Percentiles rank a stretch among this genome's conserved stretches.
Evolutionary conservation across 176 grass and related monocot genomes (phyloP).

Genomic region (Paspalum vaginatum): DNA sequence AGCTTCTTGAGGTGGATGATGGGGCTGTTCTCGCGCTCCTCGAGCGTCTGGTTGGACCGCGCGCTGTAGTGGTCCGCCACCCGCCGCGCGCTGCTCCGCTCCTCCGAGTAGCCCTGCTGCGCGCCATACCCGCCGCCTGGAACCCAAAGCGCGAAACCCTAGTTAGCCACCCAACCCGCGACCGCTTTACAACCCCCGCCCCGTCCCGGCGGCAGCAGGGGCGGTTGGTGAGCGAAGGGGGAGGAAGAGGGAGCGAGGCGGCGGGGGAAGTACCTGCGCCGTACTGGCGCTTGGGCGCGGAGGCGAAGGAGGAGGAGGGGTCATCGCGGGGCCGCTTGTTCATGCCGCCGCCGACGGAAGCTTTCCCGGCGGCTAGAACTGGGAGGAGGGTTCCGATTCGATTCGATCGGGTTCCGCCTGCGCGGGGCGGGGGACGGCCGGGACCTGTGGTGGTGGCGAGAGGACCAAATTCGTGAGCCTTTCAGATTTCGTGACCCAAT

Average conservation of each 20-base stretch:
- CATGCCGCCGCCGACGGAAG: slow-evolving; percentile 33
- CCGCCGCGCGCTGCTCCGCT: slow-evolving; percentile 50
- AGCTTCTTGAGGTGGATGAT: slow-evolving; percentile 99
- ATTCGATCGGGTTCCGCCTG: no score
- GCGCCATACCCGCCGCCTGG: slow-evolving; percentile 32
- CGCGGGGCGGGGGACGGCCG: no score
- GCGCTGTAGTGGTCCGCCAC: slow-evolving; percentile 98
- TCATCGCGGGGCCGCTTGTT: slow-evolving; percentile 58
- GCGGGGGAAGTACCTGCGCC: slow-evolving; percentile 36
- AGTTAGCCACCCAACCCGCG: slow-evolving; percentile 22
- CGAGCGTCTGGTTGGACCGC: slow-evolving; percentile 94
- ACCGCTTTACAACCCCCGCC: background rate
- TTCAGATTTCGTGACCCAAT: no score
- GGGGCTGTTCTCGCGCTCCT: slow-evolving; percentile 93
- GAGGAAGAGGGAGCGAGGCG: background rate
- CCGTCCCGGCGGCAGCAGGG: background rate
- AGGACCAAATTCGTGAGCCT: no score
- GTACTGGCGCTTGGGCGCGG: slow-evolving; percentile 53
- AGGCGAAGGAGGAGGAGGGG: slow-evolving; percentile 33
- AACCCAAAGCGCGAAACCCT: slow-evolving; percentile 21
- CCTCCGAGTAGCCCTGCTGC: slow-evolving; percentile 44
- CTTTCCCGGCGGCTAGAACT: no score
- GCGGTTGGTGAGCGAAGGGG: background rate
- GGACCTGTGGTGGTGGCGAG: no score
- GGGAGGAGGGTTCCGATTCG: no score